Evolutionary conservation across 164 flowering plant genomes (phyloP).

Genomic region (Magnolia sinica): DNA sequence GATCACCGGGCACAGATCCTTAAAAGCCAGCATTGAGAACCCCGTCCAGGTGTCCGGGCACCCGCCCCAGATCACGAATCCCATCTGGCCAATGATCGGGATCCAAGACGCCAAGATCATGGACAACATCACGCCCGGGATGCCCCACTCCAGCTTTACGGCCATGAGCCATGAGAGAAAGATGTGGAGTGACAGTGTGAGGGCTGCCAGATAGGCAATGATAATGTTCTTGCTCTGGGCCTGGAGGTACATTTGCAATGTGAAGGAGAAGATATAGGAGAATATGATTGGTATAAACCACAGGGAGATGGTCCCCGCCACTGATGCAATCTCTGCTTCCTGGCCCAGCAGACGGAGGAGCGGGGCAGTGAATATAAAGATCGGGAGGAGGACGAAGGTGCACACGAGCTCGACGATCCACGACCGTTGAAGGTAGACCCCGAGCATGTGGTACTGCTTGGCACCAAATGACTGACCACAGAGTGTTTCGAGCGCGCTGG

Average conservation of each 20-base stretch:
- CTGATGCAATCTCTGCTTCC: constrained; percentile 25
- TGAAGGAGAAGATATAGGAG: constrained; percentile 31
- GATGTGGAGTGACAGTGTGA: constrained; percentile 32
- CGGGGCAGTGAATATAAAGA: constrained; percentile 42
- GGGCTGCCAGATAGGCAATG: constrained; percentile 40
- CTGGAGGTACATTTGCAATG: constrained; percentile 52
- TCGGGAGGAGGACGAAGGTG: constrained; percentile 33
- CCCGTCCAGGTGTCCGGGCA: constrained; percentile 63
- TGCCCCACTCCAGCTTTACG: constrained; percentile 25
- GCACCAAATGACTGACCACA: constrained; percentile 75
- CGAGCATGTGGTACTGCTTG: constrained; percentile 52
- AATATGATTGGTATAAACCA: constrained; percentile 40
- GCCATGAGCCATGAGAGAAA: constrained; percentile 47
- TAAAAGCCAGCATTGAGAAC: constrained; percentile 45
- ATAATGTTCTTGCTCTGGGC: constrained; percentile 54
- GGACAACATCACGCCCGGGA: constrained; percentile 43
- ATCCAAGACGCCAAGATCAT: constrained; percentile 41
- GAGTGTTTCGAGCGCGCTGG: constrained; percentile 59
- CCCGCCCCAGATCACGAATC: constrained; percentile 31
- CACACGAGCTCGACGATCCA: constrained; percentile 37
- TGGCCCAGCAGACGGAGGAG: constrained; percentile 45
- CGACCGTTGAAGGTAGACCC: constrained; percentile 63
- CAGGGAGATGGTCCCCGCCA: constrained; percentile 30
- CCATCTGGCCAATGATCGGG: constrained; percentile 37
- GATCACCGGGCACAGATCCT: constrained; percentile 48